Conservation (phyloP, 2,329 filamentous ascomycete species). For the Trichophyton mentagrophytes region DNA sequence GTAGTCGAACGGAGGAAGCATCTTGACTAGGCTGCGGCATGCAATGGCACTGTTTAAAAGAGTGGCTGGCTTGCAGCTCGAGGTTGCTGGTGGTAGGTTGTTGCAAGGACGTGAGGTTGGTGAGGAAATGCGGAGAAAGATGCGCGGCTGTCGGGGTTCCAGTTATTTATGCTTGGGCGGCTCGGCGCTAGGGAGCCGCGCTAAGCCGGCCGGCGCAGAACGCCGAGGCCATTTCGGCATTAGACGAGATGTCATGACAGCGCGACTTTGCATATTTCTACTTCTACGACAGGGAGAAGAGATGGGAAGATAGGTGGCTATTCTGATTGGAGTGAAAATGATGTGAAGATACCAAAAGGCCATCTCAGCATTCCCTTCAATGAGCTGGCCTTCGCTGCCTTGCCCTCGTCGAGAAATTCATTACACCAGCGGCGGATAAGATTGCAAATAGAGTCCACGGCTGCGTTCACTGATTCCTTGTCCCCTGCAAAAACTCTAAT, state of each 20-base stretch:
- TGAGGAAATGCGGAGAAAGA: background rate
- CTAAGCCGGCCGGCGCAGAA: background rate
- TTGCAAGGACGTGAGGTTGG: background rate
- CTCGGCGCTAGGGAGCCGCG: background rate
- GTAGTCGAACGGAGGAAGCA: constrained; percentile 50
- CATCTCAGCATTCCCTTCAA: background rate
- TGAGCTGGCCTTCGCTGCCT: background rate
- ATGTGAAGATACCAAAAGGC: background rate
- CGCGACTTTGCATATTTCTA: too few relatives aligned
- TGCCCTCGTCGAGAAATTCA: background rate
- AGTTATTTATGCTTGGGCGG: background rate
- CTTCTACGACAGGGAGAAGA: too few relatives aligned
- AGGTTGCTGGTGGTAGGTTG: background rate
- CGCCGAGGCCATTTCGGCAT: background rate
- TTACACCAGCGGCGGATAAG: constrained; percentile 4
- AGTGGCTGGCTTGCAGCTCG: background rate
- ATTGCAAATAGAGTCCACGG: background rate
- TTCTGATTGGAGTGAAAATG: too few relatives aligned
- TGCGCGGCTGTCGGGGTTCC: background rate
- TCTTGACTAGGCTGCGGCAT: constrained; percentile 15
- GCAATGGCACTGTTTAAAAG: background rate
- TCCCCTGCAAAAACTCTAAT: constrained; percentile 5
- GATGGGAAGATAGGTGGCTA: too few relatives aligned
- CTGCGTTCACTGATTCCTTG: background rate
- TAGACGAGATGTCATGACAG: background rate